Percentiles rank a stretch among this genome's conserved stretches.
Conservation (phyloP, 1,284 basidiomycete genomes). For the Leucoagaricus sp. region DNA sequence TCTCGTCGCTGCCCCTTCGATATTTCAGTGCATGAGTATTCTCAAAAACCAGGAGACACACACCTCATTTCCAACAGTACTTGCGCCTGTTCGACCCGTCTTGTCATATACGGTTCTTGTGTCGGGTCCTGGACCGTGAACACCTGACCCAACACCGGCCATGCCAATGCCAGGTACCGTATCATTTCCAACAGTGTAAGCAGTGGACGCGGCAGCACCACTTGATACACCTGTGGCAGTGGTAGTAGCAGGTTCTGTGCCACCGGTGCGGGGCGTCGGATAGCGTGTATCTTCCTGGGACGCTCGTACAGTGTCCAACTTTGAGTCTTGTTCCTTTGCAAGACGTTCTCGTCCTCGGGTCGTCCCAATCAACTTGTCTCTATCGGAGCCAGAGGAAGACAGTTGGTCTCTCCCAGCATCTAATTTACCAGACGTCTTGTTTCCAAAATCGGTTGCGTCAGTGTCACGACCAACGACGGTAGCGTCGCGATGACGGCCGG, state of each 20-base stretch:
- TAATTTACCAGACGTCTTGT: neutral
- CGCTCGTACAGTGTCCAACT: neutral
- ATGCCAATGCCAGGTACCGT: neutral
- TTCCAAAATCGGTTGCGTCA: neutral
- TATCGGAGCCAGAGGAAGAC: neutral
- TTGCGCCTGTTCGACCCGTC: neutral
- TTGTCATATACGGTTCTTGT: neutral
- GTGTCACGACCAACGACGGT: neutral
- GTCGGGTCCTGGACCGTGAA: neutral
- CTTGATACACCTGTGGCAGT: too few species aligned
- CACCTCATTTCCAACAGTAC: neutral
- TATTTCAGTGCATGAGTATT: neutral
- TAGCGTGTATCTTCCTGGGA: too few species aligned
- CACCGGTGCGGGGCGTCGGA: too few species aligned
- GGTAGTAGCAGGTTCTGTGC: too few species aligned
- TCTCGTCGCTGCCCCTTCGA: neutral
- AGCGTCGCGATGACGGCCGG: slow-evolving; percentile 2
- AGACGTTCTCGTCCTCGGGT: neutral
- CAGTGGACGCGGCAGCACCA: neutral
- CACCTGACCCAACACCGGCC: neutral
- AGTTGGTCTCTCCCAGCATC: neutral
- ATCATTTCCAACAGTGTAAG: neutral
- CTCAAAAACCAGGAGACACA: neutral
- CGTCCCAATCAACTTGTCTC: slow-evolving; percentile 4
- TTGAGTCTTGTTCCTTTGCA: slow-evolving; percentile 4